Conservation (phyloP, 2,329 filamentous ascomycete genomes). For the Sclerotinia sclerotiorum region DNA sequence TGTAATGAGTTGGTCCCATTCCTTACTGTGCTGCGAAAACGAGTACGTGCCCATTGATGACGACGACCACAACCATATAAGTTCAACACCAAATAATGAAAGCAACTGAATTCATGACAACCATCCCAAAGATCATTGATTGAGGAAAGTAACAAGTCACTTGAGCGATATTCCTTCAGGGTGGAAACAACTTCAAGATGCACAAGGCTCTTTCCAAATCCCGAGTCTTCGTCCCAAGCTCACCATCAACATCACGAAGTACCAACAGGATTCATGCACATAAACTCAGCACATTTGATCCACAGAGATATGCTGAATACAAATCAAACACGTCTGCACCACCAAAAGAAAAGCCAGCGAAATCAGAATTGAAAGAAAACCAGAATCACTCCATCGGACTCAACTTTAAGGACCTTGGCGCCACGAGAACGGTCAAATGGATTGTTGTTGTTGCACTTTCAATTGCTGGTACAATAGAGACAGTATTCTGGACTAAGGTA, state of each 20-base stretch:
- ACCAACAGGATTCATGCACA: neutral
- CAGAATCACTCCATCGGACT: neutral
- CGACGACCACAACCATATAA: neutral
- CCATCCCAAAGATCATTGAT: neutral
- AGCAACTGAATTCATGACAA: no score
- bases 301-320: neutral
- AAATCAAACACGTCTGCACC: neutral
- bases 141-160: neutral
- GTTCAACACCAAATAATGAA: neutral
- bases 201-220: slow-evolving; percentile 3
- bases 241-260: neutral
- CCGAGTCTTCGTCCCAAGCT: neutral
- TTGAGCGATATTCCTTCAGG: neutral
- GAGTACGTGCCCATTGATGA: neutral
- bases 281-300: neutral
- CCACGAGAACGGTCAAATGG: slow-evolving; percentile 26
- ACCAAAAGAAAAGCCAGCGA: neutral
- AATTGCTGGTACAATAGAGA: slow-evolving; percentile 25
- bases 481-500: slow-evolving; percentile 13
- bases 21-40: neutral
- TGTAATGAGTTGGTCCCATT: neutral
- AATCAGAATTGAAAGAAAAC: neutral
- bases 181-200: neutral
- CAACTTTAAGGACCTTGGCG: slow-evolving; percentile 27
- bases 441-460: slow-evolving; percentile 21